These are phyloP conservation scores for Diaporthe sp. DNA, from an alignment of 2,329 filamentous ascomycete genomes.

Conservation along the genomic window DNA sequence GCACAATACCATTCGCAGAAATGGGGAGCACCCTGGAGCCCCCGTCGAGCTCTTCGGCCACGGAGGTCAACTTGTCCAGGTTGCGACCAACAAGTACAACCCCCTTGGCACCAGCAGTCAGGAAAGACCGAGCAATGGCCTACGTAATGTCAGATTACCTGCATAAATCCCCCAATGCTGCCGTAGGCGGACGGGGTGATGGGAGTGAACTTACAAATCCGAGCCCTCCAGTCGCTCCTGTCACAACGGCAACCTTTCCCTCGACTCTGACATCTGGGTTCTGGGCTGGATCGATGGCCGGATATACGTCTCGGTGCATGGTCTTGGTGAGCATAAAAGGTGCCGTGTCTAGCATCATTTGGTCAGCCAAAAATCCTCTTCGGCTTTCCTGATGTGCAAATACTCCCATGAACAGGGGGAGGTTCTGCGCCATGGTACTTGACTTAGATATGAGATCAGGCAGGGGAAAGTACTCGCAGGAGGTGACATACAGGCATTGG, in stretches of 20 bases:
- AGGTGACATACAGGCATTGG: neutral
- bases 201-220: slow-evolving; percentile 45
- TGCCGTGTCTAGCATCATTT: slow-evolving; percentile 31
- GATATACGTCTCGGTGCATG: slow-evolving; percentile 47
- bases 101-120: slow-evolving; percentile 47
- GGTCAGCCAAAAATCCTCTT: neutral
- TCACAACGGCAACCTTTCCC: slow-evolving; percentile 47
- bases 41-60: neutral
- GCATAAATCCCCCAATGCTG: no score
- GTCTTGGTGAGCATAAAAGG: slow-evolving; percentile 46
- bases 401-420: no score
- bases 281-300: slow-evolving; percentile 43
- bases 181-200: neutral
- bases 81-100: slow-evolving; percentile 50
- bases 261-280: slow-evolving; percentile 42
- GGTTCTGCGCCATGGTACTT: neutral
- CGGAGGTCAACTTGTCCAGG: slow-evolving; percentile 23
- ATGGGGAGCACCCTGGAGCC: neutral
- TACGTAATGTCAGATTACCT: neutral
- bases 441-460: neutral
- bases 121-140: slow-evolving; percentile 47
- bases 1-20: neutral
- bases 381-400: no score
- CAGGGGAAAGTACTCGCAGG: neutral
- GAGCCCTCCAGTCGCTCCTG: slow-evolving; percentile 48